Percentiles rank a stretch among this genome's conserved stretches.
Evolutionary conservation across 2,329 filamentous ascomycete species (phyloP).

Genomic region (Zymoseptoria crescenta): DNA sequence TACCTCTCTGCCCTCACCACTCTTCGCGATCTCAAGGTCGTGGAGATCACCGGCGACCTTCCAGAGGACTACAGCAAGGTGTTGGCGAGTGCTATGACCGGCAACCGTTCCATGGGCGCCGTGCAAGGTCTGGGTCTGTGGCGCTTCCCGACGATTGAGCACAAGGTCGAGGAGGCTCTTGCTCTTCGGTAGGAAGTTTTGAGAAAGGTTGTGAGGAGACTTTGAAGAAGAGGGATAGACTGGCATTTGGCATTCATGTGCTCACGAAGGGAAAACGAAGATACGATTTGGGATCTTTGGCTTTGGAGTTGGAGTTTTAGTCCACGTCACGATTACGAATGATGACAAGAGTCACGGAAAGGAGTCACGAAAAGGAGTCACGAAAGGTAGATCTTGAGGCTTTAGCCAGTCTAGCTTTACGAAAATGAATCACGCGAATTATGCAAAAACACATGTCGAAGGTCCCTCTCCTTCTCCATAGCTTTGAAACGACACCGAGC

Average conservation of each 20-base stretch:
- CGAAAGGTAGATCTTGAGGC: not conserved
- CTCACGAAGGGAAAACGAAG: not conserved
- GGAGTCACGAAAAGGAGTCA: not conserved
- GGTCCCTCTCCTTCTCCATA: not conserved
- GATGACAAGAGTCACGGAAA: not conserved
- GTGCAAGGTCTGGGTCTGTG: not conserved
- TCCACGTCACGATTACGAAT: not conserved
- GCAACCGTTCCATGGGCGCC: not conserved
- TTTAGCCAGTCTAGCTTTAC: not conserved
- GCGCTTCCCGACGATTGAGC: not conserved
- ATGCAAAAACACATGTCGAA: not conserved
- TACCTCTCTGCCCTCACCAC: constrained; percentile 14
- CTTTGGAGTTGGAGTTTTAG: not conserved
- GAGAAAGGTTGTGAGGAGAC: not conserved
- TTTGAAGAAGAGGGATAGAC: not conserved
- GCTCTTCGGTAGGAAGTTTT: not conserved
- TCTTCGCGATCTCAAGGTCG: constrained; percentile 18
- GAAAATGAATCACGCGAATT: not conserved
- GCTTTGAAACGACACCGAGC: no score
- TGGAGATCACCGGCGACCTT: constrained; percentile 21
- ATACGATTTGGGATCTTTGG: not conserved
- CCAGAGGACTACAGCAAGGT: constrained; percentile 3
- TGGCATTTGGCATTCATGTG: not conserved
- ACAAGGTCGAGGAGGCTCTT: not conserved
- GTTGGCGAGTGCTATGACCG: not conserved